Evolutionary conservation across 257 asterid species (phyloP).

Genomic region (Jacaranda copaia): DNA sequence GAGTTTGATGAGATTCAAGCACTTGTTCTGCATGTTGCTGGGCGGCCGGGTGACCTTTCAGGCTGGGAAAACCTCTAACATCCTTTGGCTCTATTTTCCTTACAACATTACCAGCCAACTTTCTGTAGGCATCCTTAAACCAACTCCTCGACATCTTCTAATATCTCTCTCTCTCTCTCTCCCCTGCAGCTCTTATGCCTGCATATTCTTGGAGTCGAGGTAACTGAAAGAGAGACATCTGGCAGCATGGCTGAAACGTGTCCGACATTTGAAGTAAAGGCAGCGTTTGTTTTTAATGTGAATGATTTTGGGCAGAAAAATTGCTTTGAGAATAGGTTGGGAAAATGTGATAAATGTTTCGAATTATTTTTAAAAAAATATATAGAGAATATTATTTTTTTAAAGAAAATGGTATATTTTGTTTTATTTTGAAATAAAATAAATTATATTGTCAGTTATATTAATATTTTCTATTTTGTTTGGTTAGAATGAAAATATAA

Average conservation of each 20-base stretch:
- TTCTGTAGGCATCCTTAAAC: conserved; percentile 49
- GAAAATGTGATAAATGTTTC: too few species aligned
- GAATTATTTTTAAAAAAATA: too few species aligned
- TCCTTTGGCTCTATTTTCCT: conserved; percentile 33
- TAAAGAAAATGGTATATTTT: too few species aligned
- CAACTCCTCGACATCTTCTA: conserved; percentile 45
- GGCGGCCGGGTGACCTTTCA: conserved; percentile 62
- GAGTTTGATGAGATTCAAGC: conserved; percentile 40
- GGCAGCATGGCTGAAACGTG: conserved; percentile 52
- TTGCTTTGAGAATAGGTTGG: too few species aligned
- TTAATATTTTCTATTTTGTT: too few species aligned
- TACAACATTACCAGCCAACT: conserved; percentile 24
- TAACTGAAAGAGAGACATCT: conserved; percentile 35
- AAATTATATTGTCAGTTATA: too few species aligned
- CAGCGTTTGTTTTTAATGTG: neutral
- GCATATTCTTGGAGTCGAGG: neutral
- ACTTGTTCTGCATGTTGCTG: conserved; percentile 60
- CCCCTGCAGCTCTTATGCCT: neutral
- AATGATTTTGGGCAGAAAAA: neutral
- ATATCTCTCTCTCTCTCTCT: neutral
- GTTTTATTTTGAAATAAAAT: too few species aligned
- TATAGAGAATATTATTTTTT: too few species aligned
- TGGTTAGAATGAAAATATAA: too few species aligned
- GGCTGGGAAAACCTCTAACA: conserved; percentile 47
- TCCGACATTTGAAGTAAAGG: neutral